Evolutionary conservation across 129 eudicot species (phyloP).

Genomic region (carrot (Daucus carota)): DNA sequence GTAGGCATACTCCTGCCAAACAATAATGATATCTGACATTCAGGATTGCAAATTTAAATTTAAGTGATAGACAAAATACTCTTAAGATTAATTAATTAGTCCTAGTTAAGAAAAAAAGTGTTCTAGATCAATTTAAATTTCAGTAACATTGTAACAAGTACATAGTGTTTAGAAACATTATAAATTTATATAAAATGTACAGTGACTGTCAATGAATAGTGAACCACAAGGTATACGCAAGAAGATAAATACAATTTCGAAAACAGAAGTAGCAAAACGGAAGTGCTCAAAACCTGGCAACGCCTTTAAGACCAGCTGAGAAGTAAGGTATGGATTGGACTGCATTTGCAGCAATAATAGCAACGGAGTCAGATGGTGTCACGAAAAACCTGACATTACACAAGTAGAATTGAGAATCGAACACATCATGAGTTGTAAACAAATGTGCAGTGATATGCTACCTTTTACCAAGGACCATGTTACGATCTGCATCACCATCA

Average conservation of each 20-base stretch:
- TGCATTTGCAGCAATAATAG: slow-evolving; percentile 97
- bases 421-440: slow-evolving; percentile 2
- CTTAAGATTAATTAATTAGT: neutral
- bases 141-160: neutral
- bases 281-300: slow-evolving; percentile 60
- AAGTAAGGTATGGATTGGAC: slow-evolving; percentile 92
- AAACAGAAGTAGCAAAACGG: neutral
- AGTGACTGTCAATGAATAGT: neutral
- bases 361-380: slow-evolving; percentile 97
- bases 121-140: neutral
- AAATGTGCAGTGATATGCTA: slow-evolving; percentile 15
- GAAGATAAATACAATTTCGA: neutral
- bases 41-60: neutral
- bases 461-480: slow-evolving; percentile 99
- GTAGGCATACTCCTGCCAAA: slow-evolving; percentile 39
- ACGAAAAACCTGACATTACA: slow-evolving; percentile 70
- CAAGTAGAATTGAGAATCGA: slow-evolving; percentile 3
- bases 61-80: neutral
- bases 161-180: too few species aligned
- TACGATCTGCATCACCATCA: slow-evolving; percentile 97
- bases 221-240: neutral
- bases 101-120: neutral
- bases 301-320: slow-evolving; percentile 90
- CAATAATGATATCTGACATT: neutral
- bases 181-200: neutral